Evolutionary conservation across 2,329 filamentous ascomycete genomes (phyloP), one percentile per base, ranked within the genome.

Genomic region (Colletotrichum nymphaeae): DNA sequence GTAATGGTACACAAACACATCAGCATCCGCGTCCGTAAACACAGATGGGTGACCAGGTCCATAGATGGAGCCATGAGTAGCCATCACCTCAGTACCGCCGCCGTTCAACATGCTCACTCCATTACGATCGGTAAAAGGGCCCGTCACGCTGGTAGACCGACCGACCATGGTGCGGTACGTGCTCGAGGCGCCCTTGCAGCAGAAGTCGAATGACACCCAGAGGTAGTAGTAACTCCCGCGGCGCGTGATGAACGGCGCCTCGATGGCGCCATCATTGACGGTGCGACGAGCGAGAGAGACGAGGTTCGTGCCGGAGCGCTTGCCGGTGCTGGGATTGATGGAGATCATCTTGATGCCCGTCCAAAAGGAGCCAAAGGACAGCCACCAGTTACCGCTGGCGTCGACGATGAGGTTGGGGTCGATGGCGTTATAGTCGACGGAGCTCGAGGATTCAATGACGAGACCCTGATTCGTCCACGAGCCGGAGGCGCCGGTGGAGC

Each of bases 111-210:
- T 77, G 12, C 74, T 58, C 73, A 67, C 76, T 0, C 79, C 79
- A 35, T 46, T 69, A 16, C 71, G 64, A 57, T 81, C 79, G 70
- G 80, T 76, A 26, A 75, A 81, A 1, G 79, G 79, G 2, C 79
- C 79, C 0, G 77, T 77, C 5, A 80, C 66, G 60, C 75, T 80
- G 49, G 63, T 78, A 8, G 79, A 81, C 0, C 79, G 79, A 6
- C 79, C 79, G n/a, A 81, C 79, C 79, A 81, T 81, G 62, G 78
- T 75, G 12, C 79, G 78, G 57, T 81, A 81, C 0, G 79, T 81
- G 76, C 79, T 80, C 2, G 74, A 63, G 14, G 78, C 78, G 26
- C 80, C 80, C 5, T 74, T 53, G 28, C 80, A 81, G 76, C 80
- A 81, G 52, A 69, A 77, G 65, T 81, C 80, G 16, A 81, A 81